Conservation (phyloP, 345 rosid genomes). For the Luvunga scandens region DNA sequence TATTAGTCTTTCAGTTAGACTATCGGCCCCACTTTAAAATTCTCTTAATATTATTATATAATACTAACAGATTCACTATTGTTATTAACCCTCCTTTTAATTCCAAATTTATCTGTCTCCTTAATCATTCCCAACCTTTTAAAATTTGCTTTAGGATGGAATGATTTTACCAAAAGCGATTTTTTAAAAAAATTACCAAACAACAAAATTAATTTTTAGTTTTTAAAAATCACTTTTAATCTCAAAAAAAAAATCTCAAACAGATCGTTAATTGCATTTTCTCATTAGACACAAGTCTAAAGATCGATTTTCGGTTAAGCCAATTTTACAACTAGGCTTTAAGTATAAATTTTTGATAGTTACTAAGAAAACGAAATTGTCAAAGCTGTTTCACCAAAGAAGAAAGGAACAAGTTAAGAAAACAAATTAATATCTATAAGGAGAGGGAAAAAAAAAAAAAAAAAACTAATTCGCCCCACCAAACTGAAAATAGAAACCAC, state of each 20-base stretch:
- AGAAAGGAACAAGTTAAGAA: neutral
- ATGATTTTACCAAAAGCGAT: no score
- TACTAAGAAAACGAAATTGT: neutral
- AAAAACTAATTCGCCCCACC: neutral
- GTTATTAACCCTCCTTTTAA: no score
- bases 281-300: neutral
- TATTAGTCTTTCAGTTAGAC: no score
- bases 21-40: no score
- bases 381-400: constrained; percentile 5
- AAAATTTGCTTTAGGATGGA: no score
- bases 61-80: no score
- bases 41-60: no score
- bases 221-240: neutral
- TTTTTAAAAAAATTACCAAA: no score
- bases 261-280: neutral
- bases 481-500: neutral
- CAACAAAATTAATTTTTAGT: accelerated
- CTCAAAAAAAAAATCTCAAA: no score
- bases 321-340: neutral
- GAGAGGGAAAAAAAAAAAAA: neutral
- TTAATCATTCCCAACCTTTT: no score
- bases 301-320: neutral
- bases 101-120: no score
- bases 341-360: neutral
- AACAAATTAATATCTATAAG: neutral